Base-by-base conservation (phyloP, 2,329 filamentous ascomycete genomes). In the Didymellaceae sp. region DNA sequence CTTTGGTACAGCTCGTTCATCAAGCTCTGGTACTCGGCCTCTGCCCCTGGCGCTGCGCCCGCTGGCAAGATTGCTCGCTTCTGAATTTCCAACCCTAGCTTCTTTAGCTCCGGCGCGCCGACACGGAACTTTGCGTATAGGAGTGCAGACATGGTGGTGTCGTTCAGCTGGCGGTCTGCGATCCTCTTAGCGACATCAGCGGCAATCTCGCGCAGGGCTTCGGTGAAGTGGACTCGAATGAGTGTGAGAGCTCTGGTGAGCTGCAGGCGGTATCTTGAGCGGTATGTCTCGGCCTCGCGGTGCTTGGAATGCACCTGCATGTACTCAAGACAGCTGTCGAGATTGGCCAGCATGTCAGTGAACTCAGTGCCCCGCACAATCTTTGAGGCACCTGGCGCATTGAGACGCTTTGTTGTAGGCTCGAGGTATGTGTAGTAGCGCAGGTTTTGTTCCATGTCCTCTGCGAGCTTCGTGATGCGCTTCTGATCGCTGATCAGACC, bases 381-480 rank as follows among this genome's bases (percentile, higher is more conserved):
- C 49, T 88, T 91, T 39, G 90, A 87, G 16, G 93, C 92, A 1
- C 92, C 91, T 0, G 94, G 92, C 0, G 92, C 92, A 77, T 97
- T 97, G 50, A 99, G 83, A 11, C 91, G 84, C 46, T 92, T 84
- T 0, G 91, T 96, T 53, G 93, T 91, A 37, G 88, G 91, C 58
- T 99, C 94, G 5, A 99, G 82, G 68, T 96, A 97, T 16, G 89
- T 85, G 72, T 99, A 99, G 74, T 96, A 97, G 67, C 92, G 87
- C n/a, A 97, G 78, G 62, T 97, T 95, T 18, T 90, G 89, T 20
- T 90, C 88, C 48, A 99, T 88, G 51, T 91, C 87, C 59, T 95
- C 85, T 2, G 91, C 91, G 32, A 99, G 81, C 58, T 82, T 83
- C 55, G 90, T 86, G 31, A 97, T 81, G 18, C 89, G 85, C 62